phyloP scores from a whole-genome alignment of 179 eudicot species.

The Amaranthus tricolor region DNA sequence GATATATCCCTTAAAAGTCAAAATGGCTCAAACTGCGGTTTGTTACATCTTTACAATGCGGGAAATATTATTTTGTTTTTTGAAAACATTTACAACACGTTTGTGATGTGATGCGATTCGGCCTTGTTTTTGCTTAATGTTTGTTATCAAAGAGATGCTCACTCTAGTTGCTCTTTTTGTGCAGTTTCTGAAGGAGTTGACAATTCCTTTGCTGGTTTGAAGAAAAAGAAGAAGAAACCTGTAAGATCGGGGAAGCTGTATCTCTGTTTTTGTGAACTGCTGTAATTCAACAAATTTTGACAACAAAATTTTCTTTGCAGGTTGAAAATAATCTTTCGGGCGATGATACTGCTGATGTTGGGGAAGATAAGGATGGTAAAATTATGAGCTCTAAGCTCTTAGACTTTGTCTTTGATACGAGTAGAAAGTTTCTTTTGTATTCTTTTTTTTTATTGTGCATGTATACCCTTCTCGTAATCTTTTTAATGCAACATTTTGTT shows the following conservation, averaged over 20 bases:
- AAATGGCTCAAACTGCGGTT: no score
- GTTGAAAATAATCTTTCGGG: slow-evolving; percentile 49
- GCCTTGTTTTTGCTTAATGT: neutral
- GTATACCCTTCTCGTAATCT: neutral
- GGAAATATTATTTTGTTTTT: no score
- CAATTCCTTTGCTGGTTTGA: slow-evolving; percentile 62
- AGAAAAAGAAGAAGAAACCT: slow-evolving; percentile 80
- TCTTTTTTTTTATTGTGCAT: neutral
- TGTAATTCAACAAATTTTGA: neutral
- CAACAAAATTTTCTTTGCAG: slow-evolving; percentile 30
- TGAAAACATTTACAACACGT: no score
- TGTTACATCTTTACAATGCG: no score
- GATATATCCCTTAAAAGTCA: no score
- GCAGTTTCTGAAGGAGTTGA: slow-evolving; percentile 70
- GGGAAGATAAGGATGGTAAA: slow-evolving; percentile 61
- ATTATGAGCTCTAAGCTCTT: neutral
- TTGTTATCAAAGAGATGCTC: neutral
- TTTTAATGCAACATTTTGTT: neutral
- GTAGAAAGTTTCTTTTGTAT: neutral
- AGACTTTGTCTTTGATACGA: neutral
- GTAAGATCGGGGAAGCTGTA: slow-evolving; percentile 32
- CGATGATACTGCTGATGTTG: slow-evolving; percentile 53
- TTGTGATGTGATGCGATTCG: neutral
- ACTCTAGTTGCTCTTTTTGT: neutral
- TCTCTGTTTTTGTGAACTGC: neutral